phyloP scores from a whole-genome alignment of 2,329 filamentous ascomycete genomes.

The Colletotrichum tofieldiae region DNA sequence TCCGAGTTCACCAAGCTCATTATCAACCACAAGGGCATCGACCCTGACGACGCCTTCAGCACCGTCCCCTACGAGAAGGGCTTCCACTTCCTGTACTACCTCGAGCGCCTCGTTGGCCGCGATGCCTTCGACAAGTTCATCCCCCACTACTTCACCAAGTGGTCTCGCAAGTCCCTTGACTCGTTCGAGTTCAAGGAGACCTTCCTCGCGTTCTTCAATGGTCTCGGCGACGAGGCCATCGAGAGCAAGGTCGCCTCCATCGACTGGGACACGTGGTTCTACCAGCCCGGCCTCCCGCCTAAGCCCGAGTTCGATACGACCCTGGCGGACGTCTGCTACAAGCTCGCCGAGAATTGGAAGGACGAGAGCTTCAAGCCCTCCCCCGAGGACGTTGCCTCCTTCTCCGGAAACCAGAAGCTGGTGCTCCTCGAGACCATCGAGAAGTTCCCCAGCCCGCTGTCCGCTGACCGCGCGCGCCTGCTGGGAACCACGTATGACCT shows the following conservation, averaged over 20 bases:
- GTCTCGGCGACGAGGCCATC: constrained; percentile 73
- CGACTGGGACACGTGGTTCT: constrained; percentile 93
- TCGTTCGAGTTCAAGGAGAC: constrained; percentile 95
- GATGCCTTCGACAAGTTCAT: constrained; percentile 96
- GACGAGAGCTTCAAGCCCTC: constrained; percentile 75
- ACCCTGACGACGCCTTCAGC: constrained; percentile 96
- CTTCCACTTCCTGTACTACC: constrained; percentile 92
- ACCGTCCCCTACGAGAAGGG: constrained; percentile 96
- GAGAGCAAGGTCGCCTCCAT: constrained; percentile 78
- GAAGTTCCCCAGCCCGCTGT: constrained; percentile 75
- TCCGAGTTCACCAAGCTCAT: constrained; percentile 96
- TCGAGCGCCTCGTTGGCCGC: constrained; percentile 88
- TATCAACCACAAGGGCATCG: constrained; percentile 87
- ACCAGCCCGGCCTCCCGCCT: constrained; percentile 87
- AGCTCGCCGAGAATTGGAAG: constrained; percentile 87
- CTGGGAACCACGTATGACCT: constrained; percentile 85
- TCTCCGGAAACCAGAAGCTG: constrained; percentile 90
- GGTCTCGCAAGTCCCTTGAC: constrained; percentile 88
- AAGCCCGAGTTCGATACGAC: constrained; percentile 94
- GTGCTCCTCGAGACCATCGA: constrained; percentile 91
- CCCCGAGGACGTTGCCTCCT: constrained; percentile 78
- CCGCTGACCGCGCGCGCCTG: constrained; percentile 74
- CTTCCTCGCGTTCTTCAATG: constrained; percentile 86
- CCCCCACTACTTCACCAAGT: constrained; percentile 92
- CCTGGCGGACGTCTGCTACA: constrained; percentile 88